Evolutionary conservation across 805 yeast genomes (phyloP), one percentile per base, ranked within the genome.

Genomic region (Candida pini): DNA sequence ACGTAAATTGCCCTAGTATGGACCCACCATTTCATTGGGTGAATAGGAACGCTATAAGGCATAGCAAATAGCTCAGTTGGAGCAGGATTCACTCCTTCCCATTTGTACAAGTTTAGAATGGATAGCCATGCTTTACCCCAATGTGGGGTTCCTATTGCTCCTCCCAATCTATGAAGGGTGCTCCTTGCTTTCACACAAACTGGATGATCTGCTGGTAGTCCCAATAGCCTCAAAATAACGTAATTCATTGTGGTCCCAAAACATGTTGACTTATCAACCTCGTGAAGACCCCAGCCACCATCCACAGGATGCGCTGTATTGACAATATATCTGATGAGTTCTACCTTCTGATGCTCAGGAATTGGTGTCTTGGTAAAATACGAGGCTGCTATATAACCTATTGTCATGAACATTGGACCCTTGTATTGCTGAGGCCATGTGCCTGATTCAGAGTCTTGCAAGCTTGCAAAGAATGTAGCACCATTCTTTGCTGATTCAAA

Each of bases 231-330:
- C 40, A 92, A 64, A n/a, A 66, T 63, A 6, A 90, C 81, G 57
- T 92, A 92, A 58, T 88, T 89, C 47, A 92, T 71, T 0, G 85
- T 68, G 2, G 99, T 92, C 5, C 99, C 98, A 56, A 89, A 89
- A 46, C 92, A 92, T 0, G 99, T 92, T 7, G 92, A 79, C 56
- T 90, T 92, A 55, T 92, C 99, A 33, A 76, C 78, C 4, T 88
- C 76, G 56, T 92, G 97, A 25, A 92, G 66, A 0, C 99, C 99
- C 99, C 99, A 92, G 2, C 98, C 99, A n/a, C 99, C 99, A 58
- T 92, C 98, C 1, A 89, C 96, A 0, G 97, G 97, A 55, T 92
- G 96, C 0, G 97, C 81, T 0, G 86, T 73, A 55, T 92, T 92
- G n/a, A 87, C 85, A 13, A 92, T 61, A 53, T 89, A 92, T 39